Conservation (phyloP, 1,139 yeast species). For the Magnusiomyces fungicola region DNA sequence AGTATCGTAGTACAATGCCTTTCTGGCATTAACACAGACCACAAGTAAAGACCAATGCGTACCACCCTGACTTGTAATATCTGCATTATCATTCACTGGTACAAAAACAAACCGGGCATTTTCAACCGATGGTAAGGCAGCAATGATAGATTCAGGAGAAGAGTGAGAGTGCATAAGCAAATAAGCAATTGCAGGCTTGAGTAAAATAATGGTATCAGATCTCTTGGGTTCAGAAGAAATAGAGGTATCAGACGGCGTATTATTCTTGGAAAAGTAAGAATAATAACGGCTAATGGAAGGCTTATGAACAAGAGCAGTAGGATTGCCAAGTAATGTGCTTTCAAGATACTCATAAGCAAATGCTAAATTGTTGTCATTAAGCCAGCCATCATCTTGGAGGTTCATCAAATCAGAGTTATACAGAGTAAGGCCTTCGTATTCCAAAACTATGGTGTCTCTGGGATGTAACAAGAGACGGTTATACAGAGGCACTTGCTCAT, state of each 20-base stretch:
- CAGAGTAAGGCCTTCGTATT: constrained; percentile 39
- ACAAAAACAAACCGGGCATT: constrained; percentile 40
- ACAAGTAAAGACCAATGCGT: constrained; percentile 51
- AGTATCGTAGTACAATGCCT: constrained; percentile 43
- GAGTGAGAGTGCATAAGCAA: constrained; percentile 29
- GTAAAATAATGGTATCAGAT: constrained; percentile 25
- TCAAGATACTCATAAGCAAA: constrained; percentile 56
- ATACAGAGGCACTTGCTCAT: background rate
- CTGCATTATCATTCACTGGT: constrained; percentile 48
- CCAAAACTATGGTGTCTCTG: constrained; percentile 14
- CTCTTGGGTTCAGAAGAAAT: background rate
- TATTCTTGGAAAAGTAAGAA: background rate
- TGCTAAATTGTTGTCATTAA: constrained; percentile 63
- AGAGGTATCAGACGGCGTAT: background rate
- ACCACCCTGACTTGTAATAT: constrained; percentile 42
- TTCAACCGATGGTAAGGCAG: constrained; percentile 40
- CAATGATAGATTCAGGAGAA: constrained; percentile 28
- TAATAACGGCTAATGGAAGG: background rate
- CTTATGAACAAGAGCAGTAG: background rate
- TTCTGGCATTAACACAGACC: constrained; percentile 34
- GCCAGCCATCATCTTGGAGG: constrained; percentile 54
- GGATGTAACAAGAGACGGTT: background rate
- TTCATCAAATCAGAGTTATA: constrained; percentile 42
- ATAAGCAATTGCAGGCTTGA: constrained; percentile 39
- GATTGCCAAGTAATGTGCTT: constrained; percentile 19